Evolutionary conservation across 2,329 filamentous ascomycete genomes (phyloP).

Genomic region (Neonectria faginata): DNA sequence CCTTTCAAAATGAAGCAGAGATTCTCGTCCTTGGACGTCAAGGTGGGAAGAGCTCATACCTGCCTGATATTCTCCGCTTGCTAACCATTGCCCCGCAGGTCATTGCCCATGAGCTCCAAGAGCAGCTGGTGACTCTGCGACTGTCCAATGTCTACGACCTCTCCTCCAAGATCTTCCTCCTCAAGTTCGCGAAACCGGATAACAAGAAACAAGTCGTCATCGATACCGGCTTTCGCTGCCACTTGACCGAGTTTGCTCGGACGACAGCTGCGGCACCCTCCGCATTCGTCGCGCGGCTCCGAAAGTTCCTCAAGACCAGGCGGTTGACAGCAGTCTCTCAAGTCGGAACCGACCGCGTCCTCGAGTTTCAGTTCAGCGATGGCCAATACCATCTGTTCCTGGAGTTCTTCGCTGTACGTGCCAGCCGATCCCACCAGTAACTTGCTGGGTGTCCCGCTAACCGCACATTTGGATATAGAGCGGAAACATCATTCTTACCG

Average conservation of each 20-base stretch:
- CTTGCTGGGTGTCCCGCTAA: constrained; percentile 20
- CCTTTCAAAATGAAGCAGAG: constrained; percentile 76
- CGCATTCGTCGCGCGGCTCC: constrained; percentile 83
- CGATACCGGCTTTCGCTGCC: constrained; percentile 95
- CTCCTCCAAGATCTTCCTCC: constrained; percentile 91
- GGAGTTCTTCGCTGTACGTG: constrained; percentile 85
- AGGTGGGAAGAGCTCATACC: constrained; percentile 57
- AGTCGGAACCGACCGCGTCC: constrained; percentile 91
- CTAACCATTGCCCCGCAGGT: constrained; percentile 66
- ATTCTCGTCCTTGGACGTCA: constrained; percentile 83
- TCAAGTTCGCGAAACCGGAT: constrained; percentile 94
- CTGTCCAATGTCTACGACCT: constrained; percentile 96
- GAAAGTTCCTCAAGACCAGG: constrained; percentile 89
- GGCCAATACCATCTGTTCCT: constrained; percentile 88
- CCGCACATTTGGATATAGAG: constrained; percentile 57
- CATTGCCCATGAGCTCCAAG: constrained; percentile 91
- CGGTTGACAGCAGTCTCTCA: constrained; percentile 84
- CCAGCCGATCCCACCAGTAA: neutral
- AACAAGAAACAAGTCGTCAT: constrained; percentile 90
- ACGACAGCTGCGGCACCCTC: constrained; percentile 88
- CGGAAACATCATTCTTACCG: constrained; percentile 94
- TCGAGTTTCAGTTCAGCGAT: constrained; percentile 93
- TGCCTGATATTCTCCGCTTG: constrained; percentile 9
- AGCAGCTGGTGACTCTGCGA: constrained; percentile 79
- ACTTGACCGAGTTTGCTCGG: constrained; percentile 90